Evolutionary conservation across 2,329 filamentous ascomycete species (phyloP).

Genomic region (Fragosphaeria purpurea): DNA sequence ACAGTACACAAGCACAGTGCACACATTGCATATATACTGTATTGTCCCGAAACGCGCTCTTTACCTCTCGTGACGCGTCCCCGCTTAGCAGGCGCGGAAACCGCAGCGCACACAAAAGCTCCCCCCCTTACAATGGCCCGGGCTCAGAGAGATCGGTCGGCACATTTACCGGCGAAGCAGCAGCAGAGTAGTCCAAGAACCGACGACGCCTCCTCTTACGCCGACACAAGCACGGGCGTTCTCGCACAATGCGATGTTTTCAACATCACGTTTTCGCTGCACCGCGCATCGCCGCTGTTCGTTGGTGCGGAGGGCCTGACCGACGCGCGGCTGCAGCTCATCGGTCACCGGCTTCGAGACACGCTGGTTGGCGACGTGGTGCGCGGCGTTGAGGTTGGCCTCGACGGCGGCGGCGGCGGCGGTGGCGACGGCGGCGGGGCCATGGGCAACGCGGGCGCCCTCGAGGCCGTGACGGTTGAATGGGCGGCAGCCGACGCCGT

Average conservation of each 20-base stretch:
- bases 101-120: no score
- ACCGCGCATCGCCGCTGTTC: constrained; percentile 45
- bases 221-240: no score
- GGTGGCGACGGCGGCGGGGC: constrained; percentile 24
- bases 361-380: constrained; percentile 48
- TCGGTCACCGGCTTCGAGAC: constrained; percentile 42
- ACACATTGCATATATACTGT: no score
- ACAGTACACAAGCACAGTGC: no score
- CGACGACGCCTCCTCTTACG: no score
- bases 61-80: no score
- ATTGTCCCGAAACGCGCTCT: no score
- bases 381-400: constrained; percentile 46
- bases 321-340: constrained; percentile 26
- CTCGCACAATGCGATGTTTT: constrained; percentile 26
- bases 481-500: constrained; percentile 29
- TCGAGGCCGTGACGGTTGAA: constrained; percentile 37
- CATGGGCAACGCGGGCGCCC: constrained; percentile 29
- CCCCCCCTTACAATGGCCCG: no score
- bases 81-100: no score
- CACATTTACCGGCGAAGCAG: no score
- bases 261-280: constrained; percentile 48
- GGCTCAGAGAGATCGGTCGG: no score
- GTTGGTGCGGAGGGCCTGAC: constrained; percentile 32
- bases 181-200: no score
- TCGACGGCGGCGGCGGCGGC: constrained; percentile 26